Evolutionary conservation across 306 rosid species (phyloP).

Genomic region (Lathyrus oleraceus): DNA sequence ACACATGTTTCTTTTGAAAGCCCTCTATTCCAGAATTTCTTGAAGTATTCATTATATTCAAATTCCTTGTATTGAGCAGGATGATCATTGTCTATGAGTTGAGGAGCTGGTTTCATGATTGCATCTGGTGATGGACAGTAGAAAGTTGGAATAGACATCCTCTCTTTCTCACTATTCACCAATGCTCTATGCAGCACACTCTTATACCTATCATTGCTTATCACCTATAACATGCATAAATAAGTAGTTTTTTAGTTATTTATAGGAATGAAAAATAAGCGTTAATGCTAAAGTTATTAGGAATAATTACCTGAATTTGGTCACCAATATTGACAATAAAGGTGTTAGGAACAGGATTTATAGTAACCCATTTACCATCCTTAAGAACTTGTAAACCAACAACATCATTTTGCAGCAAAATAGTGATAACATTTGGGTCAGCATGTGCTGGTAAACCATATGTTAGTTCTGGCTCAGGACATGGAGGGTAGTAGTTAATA

Average conservation of each 20-base stretch:
- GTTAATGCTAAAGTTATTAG: no score
- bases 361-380: constrained; percentile 70
- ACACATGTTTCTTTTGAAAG: constrained; percentile 42
- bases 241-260: background rate
- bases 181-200: constrained; percentile 89
- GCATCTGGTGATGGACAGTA: constrained; percentile 76
- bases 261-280: no score
- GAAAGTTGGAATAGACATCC: constrained; percentile 81
- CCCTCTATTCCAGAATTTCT: constrained; percentile 73
- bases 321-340: constrained; percentile 80
- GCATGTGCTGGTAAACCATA: constrained; percentile 84
- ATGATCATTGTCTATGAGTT: constrained; percentile 45
- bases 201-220: constrained; percentile 60
- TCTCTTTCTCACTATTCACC: constrained; percentile 65
- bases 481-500: constrained; percentile 77
- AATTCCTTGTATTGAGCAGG: constrained; percentile 48
- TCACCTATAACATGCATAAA: constrained; percentile 35
- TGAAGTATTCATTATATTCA: constrained; percentile 63
- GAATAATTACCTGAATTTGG: constrained; percentile 68
- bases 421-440: constrained; percentile 88
- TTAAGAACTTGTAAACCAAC: constrained; percentile 78
- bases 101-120: constrained; percentile 56
- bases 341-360: constrained; percentile 72
- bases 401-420: constrained; percentile 71
- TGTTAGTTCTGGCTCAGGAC: constrained; percentile 87